Conservation (phyloP, 73 alveolate genomes). For the Effrenium voratum region DNA sequence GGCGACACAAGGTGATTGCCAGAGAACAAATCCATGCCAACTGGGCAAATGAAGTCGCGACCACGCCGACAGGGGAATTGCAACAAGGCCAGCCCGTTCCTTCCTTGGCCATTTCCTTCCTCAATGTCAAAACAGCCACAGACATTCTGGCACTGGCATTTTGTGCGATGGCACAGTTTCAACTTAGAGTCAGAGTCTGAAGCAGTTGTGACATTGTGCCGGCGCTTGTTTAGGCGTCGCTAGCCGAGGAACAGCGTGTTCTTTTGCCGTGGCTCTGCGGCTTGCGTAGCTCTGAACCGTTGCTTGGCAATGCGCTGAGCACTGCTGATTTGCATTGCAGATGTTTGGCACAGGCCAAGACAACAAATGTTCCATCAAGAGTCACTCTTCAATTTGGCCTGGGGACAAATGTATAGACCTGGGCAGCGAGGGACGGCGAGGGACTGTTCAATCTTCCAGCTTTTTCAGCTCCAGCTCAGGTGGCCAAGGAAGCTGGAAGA, state of each 20-base stretch:
- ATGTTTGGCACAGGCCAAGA: no score
- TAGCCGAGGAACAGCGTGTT: conserved; percentile 44
- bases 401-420: no score
- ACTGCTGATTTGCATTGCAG: no score
- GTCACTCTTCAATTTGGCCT: no score
- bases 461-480: not conserved
- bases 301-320: not conserved
- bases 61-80: no score
- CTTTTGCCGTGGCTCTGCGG: conserved; percentile 66
- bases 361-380: no score
- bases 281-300: conserved; percentile 90
- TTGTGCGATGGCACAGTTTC: not conserved
- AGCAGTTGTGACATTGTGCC: not conserved
- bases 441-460: no score
- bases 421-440: no score
- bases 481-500: conserved; percentile 17
- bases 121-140: not conserved
- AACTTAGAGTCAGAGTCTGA: not conserved
- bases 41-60: no score
- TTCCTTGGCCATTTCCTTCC: not conserved
- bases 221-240: not conserved
- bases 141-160: not conserved
- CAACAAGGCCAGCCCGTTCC: no score
- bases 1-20: no score
- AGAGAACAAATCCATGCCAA: no score